Percentiles rank a stretch among this genome's conserved stretches.
These are phyloP conservation scores for Jacaranda copaia DNA, from an alignment of 257 asterid genomes.

Conservation along the genomic window DNA sequence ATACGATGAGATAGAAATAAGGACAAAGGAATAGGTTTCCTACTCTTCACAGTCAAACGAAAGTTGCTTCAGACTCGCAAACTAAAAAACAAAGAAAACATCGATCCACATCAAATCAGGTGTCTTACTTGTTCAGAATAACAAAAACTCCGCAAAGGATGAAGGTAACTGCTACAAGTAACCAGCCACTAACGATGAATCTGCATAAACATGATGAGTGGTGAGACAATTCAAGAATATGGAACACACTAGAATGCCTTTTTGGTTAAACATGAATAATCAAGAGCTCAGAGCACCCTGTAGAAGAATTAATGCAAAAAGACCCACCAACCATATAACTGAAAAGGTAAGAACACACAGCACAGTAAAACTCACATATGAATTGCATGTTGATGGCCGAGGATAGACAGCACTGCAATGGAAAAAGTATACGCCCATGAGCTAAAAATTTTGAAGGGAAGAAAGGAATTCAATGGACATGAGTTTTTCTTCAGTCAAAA, in stretches of 20 bases:
- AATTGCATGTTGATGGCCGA: constrained; percentile 81
- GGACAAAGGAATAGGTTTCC: too few relatives aligned
- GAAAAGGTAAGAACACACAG: background rate
- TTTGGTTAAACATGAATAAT: background rate
- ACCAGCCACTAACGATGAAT: constrained; percentile 92
- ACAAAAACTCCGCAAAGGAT: constrained; percentile 85
- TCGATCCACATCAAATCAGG: background rate
- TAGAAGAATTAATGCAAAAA: background rate
- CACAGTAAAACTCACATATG: constrained; percentile 60
- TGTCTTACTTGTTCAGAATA: constrained; percentile 79
- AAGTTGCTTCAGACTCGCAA: too few relatives aligned
- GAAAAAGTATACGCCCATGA: constrained; percentile 18
- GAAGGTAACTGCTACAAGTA: constrained; percentile 90
- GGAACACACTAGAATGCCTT: background rate
- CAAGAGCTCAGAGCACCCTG: background rate
- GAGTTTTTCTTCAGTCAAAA: constrained; percentile 6
- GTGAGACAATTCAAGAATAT: background rate
- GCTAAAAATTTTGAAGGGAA: constrained; percentile 5
- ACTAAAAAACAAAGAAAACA: background rate
- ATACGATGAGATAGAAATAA: too few relatives aligned
- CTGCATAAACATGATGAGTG: constrained; percentile 52
- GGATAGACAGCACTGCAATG: constrained; percentile 74
- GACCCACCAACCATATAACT: background rate
- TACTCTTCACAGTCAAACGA: too few relatives aligned
- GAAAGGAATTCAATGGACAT: constrained; percentile 14